These are phyloP conservation scores for Pseudogymnoascus sp. DNA, from an alignment of 2,329 filamentous ascomycete species.

Conservation along the genomic window DNA sequence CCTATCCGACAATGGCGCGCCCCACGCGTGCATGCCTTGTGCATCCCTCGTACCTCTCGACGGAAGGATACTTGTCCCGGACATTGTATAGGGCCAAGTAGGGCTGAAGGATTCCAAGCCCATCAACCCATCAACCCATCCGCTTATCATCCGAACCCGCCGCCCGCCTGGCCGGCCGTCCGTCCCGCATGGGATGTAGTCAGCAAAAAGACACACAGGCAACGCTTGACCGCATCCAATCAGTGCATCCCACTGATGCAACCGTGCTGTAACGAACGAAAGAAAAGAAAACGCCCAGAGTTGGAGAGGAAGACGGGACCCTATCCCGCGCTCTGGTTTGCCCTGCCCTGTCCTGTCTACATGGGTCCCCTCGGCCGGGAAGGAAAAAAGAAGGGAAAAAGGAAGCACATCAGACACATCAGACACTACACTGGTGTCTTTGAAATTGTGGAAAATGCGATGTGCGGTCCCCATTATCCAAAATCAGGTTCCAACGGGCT, in stretches of 20 bases:
- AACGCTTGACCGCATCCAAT: constrained; percentile 3
- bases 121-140: neutral
- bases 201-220: neutral
- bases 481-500: neutral
- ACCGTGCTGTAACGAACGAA: neutral
- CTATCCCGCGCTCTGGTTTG: neutral
- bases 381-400: neutral
- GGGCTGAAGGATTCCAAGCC: constrained; percentile 6
- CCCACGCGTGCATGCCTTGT: neutral
- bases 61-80: constrained; percentile 3
- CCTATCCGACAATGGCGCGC: neutral
- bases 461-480: neutral
- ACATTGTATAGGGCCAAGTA: constrained; percentile 9
- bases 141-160: constrained; percentile 9
- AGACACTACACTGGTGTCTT: no score
- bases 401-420: neutral
- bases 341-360: neutral
- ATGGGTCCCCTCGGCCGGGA: neutral
- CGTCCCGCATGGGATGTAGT: neutral
- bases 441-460: neutral
- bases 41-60: neutral
- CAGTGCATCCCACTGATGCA: neutral
- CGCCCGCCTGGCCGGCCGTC: constrained; percentile 8
- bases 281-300: neutral
- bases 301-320: neutral